These are phyloP conservation scores for Pseudocercospora musae DNA, from an alignment of 2,329 filamentous ascomycete genomes.

Conservation along the genomic window DNA sequence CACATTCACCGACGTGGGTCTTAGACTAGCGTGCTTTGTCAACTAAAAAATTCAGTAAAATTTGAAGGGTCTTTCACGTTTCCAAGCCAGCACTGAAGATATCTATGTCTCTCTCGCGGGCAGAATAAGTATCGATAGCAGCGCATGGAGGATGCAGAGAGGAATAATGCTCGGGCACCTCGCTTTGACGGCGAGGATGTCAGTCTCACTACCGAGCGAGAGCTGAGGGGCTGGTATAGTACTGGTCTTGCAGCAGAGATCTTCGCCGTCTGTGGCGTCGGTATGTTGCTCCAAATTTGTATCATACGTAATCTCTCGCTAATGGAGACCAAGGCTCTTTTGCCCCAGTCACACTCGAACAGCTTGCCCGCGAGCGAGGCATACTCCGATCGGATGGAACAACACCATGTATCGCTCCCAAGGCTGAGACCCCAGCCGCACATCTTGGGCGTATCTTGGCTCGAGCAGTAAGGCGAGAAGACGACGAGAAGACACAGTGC, in stretches of 20 bases:
- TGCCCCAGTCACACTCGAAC: conserved; percentile 86
- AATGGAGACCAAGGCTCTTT: conserved; percentile 65
- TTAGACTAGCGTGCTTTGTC: neutral
- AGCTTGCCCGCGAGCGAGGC: conserved; percentile 82
- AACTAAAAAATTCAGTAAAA: too few relatives aligned
- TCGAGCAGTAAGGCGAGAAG: conserved; percentile 28
- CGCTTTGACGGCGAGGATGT: conserved; percentile 29
- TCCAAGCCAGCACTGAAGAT: neutral
- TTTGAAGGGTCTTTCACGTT: neutral
- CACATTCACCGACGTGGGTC: neutral
- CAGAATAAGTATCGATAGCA: neutral
- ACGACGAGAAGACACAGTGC: conserved; percentile 60
- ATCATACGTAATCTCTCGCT: conserved; percentile 14
- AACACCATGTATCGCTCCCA: conserved; percentile 57
- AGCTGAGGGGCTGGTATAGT: conserved; percentile 31
- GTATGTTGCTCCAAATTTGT: conserved; percentile 49
- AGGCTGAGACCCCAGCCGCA: conserved; percentile 4
- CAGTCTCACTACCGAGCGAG: conserved; percentile 25
- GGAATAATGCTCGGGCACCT: conserved; percentile 14
- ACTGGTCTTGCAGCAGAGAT: conserved; percentile 76
- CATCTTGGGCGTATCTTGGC: conserved; percentile 12
- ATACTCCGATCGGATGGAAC: conserved; percentile 72
- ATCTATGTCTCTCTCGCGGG: neutral
- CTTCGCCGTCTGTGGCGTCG: conserved; percentile 82
- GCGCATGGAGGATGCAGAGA: neutral